Percentiles rank a stretch among this genome's conserved stretches.
Conservation (phyloP, 2,329 filamentous ascomycete species). For the Paecilomyces variotii region DNA sequence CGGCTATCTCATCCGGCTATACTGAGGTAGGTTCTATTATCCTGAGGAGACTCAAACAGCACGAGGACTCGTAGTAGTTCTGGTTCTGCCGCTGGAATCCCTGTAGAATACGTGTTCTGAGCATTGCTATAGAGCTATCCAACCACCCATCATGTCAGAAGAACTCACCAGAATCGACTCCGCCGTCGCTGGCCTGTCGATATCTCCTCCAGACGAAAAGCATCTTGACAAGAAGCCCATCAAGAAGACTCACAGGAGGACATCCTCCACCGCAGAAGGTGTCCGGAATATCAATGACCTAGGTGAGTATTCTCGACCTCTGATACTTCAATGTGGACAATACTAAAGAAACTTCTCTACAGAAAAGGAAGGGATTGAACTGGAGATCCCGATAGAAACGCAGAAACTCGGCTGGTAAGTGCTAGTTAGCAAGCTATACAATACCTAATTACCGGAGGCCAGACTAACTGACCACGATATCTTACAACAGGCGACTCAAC, state of each 20-base stretch:
- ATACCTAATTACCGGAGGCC: no score
- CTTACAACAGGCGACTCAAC: constrained; percentile 74
- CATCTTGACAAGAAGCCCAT: constrained; percentile 18
- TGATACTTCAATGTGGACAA: not conserved
- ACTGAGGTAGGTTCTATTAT: not conserved
- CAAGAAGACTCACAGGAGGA: constrained; percentile 58
- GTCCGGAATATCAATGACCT: constrained; percentile 80
- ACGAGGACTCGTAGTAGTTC: not conserved
- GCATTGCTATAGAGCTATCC: not conserved
- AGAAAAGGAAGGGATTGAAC: constrained; percentile 67
- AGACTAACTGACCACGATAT: not conserved
- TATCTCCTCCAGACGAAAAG: constrained; percentile 60
- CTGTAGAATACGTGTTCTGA: not conserved
- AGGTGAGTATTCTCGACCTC: constrained; percentile 47
- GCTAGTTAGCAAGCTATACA: not conserved
- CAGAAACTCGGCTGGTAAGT: constrained; percentile 82
- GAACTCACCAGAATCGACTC: constrained; percentile 86
- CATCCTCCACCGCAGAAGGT: constrained; percentile 64
- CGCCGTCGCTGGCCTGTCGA: constrained; percentile 69
- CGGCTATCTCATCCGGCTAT: not conserved
- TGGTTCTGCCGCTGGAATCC: not conserved
- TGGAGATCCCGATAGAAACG: constrained; percentile 71
- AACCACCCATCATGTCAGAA: constrained; percentile 44
- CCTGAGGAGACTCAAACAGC: not conserved
- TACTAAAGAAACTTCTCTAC: constrained; percentile 7